A percentile compares a stretch with the other conserved stretches of the same genome.
These are phyloP conservation scores for Avena atlantica DNA, from an alignment of 176 grass and related monocot genomes.

Conservation along the genomic window DNA sequence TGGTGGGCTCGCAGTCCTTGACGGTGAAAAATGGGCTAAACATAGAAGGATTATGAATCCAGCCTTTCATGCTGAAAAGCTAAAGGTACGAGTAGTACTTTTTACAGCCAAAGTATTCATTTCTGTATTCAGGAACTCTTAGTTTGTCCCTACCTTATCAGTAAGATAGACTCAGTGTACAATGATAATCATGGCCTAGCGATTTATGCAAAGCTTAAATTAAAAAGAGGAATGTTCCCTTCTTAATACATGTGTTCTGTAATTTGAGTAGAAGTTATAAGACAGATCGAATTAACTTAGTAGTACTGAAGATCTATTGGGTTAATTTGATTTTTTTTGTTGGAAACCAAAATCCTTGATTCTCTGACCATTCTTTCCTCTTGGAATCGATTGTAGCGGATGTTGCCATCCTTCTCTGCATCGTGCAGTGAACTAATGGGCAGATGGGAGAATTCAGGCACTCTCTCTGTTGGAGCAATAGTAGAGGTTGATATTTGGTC, in stretches of 20 bases:
- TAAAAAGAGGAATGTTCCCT: not conserved
- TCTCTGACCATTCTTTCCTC: not conserved
- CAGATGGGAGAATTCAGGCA: slow-evolving; percentile 52
- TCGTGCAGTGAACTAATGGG: slow-evolving; percentile 50
- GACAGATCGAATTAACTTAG: not conserved
- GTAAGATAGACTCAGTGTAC: not conserved
- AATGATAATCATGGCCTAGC: not conserved
- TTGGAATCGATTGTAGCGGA: slow-evolving; percentile 46
- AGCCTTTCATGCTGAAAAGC: slow-evolving; percentile 68
- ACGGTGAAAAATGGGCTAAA: slow-evolving; percentile 72
- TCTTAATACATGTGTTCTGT: not conserved
- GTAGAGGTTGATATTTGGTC: slow-evolving; percentile 56
- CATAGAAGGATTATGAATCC: slow-evolving; percentile 71
- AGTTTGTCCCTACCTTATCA: not conserved
- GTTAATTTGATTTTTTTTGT: not conserved
- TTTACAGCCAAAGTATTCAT: not conserved
- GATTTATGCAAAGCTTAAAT: not conserved
- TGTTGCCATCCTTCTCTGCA: slow-evolving; percentile 57
- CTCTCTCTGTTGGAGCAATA: slow-evolving; percentile 21
- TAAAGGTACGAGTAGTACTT: slow-evolving; percentile 48
- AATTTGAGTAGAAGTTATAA: not conserved
- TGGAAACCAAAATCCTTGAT: not conserved
- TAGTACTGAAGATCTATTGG: not conserved
- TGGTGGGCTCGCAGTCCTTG: slow-evolving; percentile 45
- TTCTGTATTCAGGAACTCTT: too few species aligned